These are phyloP conservation scores for Neltuma alba DNA, from an alignment of 306 rosid genomes.

Conservation along the genomic window DNA sequence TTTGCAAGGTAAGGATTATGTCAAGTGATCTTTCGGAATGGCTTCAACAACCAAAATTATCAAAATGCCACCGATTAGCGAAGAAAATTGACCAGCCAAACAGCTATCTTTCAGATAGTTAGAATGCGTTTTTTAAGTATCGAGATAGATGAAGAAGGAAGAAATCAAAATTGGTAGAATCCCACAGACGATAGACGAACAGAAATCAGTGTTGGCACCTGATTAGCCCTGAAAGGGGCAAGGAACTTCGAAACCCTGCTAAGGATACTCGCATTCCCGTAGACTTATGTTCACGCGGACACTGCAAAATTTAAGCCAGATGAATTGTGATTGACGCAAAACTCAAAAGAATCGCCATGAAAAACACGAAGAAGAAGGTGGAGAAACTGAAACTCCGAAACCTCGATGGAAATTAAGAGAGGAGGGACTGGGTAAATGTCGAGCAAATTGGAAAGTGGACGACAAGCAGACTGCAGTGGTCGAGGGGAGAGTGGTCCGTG, in stretches of 20 bases:
- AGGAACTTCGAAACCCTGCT: conserved; percentile 51
- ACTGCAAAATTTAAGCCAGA: neutral
- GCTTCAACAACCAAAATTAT: no score
- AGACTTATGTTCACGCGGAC: neutral
- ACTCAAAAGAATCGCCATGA: no score
- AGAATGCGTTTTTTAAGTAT: neutral
- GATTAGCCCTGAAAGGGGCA: conserved; percentile 68
- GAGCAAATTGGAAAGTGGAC: no score
- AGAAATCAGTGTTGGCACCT: conserved; percentile 41
- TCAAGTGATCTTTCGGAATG: neutral
- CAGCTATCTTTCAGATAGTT: neutral
- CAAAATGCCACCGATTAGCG: no score
- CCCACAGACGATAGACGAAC: neutral
- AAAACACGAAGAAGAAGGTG: no score
- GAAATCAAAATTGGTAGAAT: conserved; percentile 8
- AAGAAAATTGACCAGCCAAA: neutral
- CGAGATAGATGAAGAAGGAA: neutral
- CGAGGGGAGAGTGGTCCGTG: no score
- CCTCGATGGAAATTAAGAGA: no score
- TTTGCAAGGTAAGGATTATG: neutral
- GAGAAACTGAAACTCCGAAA: no score
- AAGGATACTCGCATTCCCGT: conserved; percentile 41
- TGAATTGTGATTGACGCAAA: no score
- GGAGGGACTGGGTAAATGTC: no score
- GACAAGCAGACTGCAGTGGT: no score